Base-by-base conservation (phyloP, 768 basidiomycete species). In the Tylopilus rubrobrunneus region DNA sequence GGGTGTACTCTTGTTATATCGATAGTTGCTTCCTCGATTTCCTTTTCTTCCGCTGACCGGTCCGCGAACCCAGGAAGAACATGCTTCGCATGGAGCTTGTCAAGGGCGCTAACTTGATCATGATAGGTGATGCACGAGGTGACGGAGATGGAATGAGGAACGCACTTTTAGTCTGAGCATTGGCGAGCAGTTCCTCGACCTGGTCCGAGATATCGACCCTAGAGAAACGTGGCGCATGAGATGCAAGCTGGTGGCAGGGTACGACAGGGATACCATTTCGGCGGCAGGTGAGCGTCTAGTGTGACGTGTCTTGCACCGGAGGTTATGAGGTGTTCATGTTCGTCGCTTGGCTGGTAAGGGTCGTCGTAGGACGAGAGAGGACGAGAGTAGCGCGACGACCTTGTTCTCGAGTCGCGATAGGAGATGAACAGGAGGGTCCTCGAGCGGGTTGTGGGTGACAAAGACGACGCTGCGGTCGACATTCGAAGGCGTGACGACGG, bases 61-160 rank as follows among this genome's bases (percentile, higher is more conserved):
- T 99, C 97, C 67, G 92, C 82, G 69, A 99, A 99, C 1, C 95
- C 96, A 59, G 97, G 97, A 7, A 99, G 81, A 53, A 87, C 88
- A 70, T 97, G 95, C 68, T 91, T 97, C 59, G 96, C 91, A 62
- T 99, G 96, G 5, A 99, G 83, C 69, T 90, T 97, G 71, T 98
- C 97, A 39, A 99, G 85, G 7, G 82, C 73, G n/a, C 77, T 71
- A 65, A 98, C 97, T 98, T 70, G 59, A 51, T 46, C 12, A 60
- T 11, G 48, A 55, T 62, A 56, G 51, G 60, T 56, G 62, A 58
- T 33, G 37, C 5, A 51, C 29, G 53, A 31, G 40, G 59, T 36
- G 53, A 50, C 37, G 49, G 49, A 55, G 36, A 55, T 56, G 29
- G 34, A 14, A 52, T 62, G 51, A 28, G 48, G 46, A 25, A 61